phyloP scores from a whole-genome alignment of 345 rosid species.

The Moringa oleifera region DNA sequence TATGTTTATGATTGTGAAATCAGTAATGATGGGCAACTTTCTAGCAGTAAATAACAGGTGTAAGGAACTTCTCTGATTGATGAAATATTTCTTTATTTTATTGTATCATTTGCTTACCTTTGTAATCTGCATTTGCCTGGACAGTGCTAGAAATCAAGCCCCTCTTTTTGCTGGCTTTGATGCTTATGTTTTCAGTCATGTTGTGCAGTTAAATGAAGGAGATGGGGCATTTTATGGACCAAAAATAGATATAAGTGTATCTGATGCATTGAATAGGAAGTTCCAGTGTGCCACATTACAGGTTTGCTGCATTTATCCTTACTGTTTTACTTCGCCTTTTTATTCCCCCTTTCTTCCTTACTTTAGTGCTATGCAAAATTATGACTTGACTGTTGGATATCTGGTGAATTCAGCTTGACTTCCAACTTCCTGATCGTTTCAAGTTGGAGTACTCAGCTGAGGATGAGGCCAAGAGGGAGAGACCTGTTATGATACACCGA shows the following conservation, averaged over 20 bases:
- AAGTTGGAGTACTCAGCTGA: slow-evolving; percentile 79
- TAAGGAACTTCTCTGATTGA: neutral
- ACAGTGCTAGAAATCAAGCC: too few relatives aligned
- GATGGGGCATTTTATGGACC: slow-evolving; percentile 99
- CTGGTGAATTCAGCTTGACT: slow-evolving; percentile 69
- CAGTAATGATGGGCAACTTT: neutral
- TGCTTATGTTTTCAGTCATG: slow-evolving; percentile 3
- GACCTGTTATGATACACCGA: slow-evolving; percentile 94
- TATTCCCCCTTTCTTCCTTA: too few relatives aligned
- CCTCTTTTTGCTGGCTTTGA: neutral
- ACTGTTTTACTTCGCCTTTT: neutral
- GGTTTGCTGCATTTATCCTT: slow-evolving; percentile 34
- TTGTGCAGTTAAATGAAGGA: slow-evolving; percentile 72
- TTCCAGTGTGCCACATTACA: slow-evolving; percentile 96
- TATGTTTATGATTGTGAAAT: too few relatives aligned
- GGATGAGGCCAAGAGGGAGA: slow-evolving; percentile 76
- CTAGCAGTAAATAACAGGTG: neutral
- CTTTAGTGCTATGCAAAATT: slow-evolving; percentile 1
- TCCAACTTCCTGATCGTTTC: slow-evolving; percentile 86
- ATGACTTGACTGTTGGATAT: slow-evolving; percentile 15
- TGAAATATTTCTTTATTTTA: neutral
- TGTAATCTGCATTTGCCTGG: neutral
- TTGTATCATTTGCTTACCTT: slow-evolving; percentile 1
- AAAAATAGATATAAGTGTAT: slow-evolving; percentile 94
- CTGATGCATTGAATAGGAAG: slow-evolving; percentile 90